A percentile compares a stretch with the other conserved stretches of the same genome.
phyloP scores from a whole-genome alignment of 805 yeast species.

The Candida coquimbonensis region DNA sequence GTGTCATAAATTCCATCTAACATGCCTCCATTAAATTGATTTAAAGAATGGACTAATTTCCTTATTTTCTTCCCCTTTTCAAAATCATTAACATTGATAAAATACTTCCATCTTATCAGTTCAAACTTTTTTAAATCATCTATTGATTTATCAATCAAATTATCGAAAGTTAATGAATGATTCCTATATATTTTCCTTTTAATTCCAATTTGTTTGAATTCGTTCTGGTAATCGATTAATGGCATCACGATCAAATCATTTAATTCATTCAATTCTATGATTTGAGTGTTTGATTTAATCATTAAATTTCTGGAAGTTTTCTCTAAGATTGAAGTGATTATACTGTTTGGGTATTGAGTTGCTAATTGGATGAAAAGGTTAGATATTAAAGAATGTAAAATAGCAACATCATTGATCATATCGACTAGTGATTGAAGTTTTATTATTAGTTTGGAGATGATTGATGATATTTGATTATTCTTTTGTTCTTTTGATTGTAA shows the following conservation, averaged over 20 bases:
- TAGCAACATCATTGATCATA: too few species aligned
- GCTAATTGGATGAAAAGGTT: too few species aligned
- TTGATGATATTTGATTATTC: too few species aligned
- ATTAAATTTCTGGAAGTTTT: neutral
- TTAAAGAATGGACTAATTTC: conserved; percentile 8
- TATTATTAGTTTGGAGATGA: too few species aligned
- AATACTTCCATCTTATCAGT: conserved; percentile 38
- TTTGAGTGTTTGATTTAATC: conserved; percentile 9
- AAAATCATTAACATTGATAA: conserved; percentile 30
- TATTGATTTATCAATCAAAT: conserved; percentile 27
- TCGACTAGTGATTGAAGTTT: too few species aligned
- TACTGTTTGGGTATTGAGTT: too few species aligned
- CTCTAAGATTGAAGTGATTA: too few species aligned
- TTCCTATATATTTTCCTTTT: conserved; percentile 11
- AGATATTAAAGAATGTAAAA: too few species aligned
- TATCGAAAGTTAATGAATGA: conserved; percentile 4
- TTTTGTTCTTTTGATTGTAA: too few species aligned
- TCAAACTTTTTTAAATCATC: conserved; percentile 34
- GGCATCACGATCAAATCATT: conserved; percentile 14
- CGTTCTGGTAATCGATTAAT: conserved; percentile 15
- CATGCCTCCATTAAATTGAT: neutral
- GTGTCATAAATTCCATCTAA: too few species aligned
- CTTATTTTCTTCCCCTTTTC: conserved; percentile 20
- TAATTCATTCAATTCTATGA: conserved; percentile 14
- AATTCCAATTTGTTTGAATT: conserved; percentile 11